A percentile compares a stretch with the other conserved stretches of the same genome.
Conservation (phyloP, 2,329 filamentous ascomycete genomes). For the Berkeleyomyces basicola region DNA sequence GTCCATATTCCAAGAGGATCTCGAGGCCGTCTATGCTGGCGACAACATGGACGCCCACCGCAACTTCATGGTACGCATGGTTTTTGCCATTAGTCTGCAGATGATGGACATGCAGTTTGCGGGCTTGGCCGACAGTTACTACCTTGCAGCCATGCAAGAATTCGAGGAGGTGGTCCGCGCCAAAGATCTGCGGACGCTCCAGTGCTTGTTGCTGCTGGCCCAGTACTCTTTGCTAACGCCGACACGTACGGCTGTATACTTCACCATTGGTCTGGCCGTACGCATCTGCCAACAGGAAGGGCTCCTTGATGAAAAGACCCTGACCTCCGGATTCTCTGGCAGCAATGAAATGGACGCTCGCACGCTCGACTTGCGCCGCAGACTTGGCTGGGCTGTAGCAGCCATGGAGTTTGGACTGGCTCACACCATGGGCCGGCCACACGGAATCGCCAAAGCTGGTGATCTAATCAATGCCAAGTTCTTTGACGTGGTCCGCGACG, state of each 20-base stretch:
- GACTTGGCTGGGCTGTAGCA: conserved; percentile 74
- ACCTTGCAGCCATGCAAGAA: conserved; percentile 70
- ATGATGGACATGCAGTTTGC: conserved; percentile 80
- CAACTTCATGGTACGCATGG: conserved; percentile 78
- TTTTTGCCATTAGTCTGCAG: conserved; percentile 87
- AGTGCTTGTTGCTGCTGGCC: conserved; percentile 73
- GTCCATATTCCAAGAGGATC: conserved; percentile 54
- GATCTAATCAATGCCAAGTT: conserved; percentile 77
- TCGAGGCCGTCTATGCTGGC: conserved; percentile 66
- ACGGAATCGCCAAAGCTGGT: conserved; percentile 63
- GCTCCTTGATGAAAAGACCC: conserved; percentile 75
- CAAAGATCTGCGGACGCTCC: conserved; percentile 81
- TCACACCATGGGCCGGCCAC: conserved; percentile 74
- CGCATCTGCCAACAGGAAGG: conserved; percentile 81
- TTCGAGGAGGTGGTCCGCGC: conserved; percentile 68
- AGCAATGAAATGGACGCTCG: conserved; percentile 45
- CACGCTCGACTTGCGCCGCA: conserved; percentile 75
- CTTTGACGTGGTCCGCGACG: conserved; percentile 67
- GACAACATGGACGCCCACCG: conserved; percentile 57
- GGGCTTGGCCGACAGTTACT: conserved; percentile 89
- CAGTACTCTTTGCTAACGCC: conserved; percentile 88
- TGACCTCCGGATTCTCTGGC: conserved; percentile 45
- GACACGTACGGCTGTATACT: conserved; percentile 82
- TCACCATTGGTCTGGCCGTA: conserved; percentile 75
- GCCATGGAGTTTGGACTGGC: conserved; percentile 82